Conservation (phyloP, 2,329 filamentous ascomycete species). For the Penicillium sp. region DNA sequence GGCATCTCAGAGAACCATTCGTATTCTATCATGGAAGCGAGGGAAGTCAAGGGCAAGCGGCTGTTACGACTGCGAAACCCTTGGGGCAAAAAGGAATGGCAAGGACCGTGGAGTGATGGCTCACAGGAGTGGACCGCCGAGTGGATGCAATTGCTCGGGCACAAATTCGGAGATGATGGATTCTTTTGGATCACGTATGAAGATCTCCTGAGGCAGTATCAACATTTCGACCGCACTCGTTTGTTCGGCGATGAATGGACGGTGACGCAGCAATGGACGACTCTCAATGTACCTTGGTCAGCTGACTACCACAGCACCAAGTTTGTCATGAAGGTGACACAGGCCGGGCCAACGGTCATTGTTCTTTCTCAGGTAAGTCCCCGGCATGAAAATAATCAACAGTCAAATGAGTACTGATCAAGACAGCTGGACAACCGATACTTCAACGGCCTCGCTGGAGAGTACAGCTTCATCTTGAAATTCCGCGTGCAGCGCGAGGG, state of each 20-base stretch:
- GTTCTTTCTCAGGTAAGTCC: slow-evolving; percentile 48
- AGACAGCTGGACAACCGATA: slow-evolving; percentile 54
- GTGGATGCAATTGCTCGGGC: slow-evolving; percentile 65
- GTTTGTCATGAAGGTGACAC: slow-evolving; percentile 50
- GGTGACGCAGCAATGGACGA: slow-evolving; percentile 57
- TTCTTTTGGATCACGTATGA: slow-evolving; percentile 58
- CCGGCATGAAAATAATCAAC: not conserved
- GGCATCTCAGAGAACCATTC: slow-evolving; percentile 48
- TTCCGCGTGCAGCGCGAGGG: slow-evolving; percentile 56
- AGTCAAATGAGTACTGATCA: slow-evolving; percentile 9
- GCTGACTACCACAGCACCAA: slow-evolving; percentile 57
- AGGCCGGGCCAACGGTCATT: slow-evolving; percentile 51
- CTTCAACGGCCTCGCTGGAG: slow-evolving; percentile 51
- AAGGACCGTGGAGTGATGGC: slow-evolving; percentile 73
- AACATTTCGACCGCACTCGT: slow-evolving; percentile 55
- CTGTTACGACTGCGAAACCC: slow-evolving; percentile 68
- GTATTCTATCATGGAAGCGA: slow-evolving; percentile 54
- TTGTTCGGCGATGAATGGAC: slow-evolving; percentile 57
- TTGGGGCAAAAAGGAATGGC: slow-evolving; percentile 77
- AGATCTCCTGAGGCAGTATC: slow-evolving; percentile 54
- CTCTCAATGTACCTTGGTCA: slow-evolving; percentile 54
- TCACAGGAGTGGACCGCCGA: slow-evolving; percentile 79
- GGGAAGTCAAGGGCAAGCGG: slow-evolving; percentile 56
- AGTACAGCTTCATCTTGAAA: slow-evolving; percentile 53
- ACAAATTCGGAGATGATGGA: slow-evolving; percentile 72